Base-by-base conservation (phyloP, 257 asterid species). In the Rehmannia glutinosa region DNA sequence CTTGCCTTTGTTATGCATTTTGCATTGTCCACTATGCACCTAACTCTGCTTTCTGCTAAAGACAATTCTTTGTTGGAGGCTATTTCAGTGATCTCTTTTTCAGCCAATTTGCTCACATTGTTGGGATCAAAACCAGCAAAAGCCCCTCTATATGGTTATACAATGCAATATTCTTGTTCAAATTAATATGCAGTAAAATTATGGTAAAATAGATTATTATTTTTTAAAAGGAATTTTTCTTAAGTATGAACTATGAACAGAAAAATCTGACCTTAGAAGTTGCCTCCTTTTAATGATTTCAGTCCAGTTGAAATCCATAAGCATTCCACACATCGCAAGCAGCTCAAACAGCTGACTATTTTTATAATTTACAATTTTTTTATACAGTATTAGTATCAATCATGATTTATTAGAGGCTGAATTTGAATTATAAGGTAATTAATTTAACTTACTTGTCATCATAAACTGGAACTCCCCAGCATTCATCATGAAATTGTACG, bases 381-480 rank as follows among this genome's bases (percentile, higher is more conserved):
- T 7, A 9, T 11, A 3, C 10, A 38, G 10, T 6, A 38, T 38
- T 9, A 6, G 6, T 28, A 28, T n/a, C n/a, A n/a, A n/a, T n/a
- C n/a, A n/a, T n/a, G n/a, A n/a, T n/a, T n/a, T n/a, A n/a, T n/a
- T n/a, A n/a, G n/a, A n/a, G n/a, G n/a, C n/a, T n/a, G n/a, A n/a
- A n/a, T n/a, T n/a, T 15, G 3, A 17, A 39, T 43, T 19, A 33
- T 43, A 54, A 21, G 41, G 21, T 21, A 38, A 46, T 25, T n/a
- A 42, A 15, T 3, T n/a, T 19, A 16, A 72, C 91, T 80, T 81
- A 93, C 98, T 83, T 83, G 64, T 90, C 98, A 69, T 93, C 98
- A 71, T 90, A 90, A 62, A 80, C 91, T 52, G 98, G 98, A 79
- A 83, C 95, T 53, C 98, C 98, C 98, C 98, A 93, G 81, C 97